A percentile compares a stretch with the other conserved stretches of the same genome.
Conservation (phyloP, 1,284 basidiomycete species). For the Lentinus polychrous region DNA sequence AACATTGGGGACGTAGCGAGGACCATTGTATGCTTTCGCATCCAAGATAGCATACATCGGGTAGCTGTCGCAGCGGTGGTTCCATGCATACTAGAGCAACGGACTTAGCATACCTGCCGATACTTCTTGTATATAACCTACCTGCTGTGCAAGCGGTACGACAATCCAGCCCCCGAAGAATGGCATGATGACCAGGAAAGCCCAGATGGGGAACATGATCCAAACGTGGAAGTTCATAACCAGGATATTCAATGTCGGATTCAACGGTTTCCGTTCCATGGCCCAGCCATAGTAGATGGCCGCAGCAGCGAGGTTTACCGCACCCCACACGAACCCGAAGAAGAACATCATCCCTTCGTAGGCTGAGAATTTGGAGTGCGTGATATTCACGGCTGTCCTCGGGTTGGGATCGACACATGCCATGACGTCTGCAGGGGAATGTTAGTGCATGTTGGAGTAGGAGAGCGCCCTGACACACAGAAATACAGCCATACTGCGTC, state of each 20-base stretch:
- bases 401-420: slow-evolving; percentile 8
- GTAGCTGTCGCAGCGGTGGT: slow-evolving; percentile 9
- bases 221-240: background rate
- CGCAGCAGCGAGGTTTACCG: slow-evolving; percentile 2
- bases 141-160: slow-evolving; percentile 5
- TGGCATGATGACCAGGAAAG: slow-evolving; percentile 9
- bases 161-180: slow-evolving; percentile 11
- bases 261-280: no score
- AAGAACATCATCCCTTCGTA: slow-evolving; percentile 11
- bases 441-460: background rate
- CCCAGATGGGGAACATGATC: slow-evolving; percentile 5
- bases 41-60: slow-evolving; percentile 11
- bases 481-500: slow-evolving; percentile 10
- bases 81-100: slow-evolving; percentile 7
- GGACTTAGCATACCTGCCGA: background rate
- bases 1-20: slow-evolving; percentile 5
- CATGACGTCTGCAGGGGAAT: slow-evolving; percentile 2
- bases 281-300: slow-evolving; percentile 1
- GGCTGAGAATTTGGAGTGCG: slow-evolving; percentile 4
- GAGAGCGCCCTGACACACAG: slow-evolving; percentile 2
- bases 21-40: slow-evolving; percentile 2
- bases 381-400: slow-evolving; percentile 8
- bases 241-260: background rate
- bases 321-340: slow-evolving; percentile 9
- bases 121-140: background rate